Evolutionary conservation across 768 basidiomycete genomes (phyloP).

Genomic region (Suillus fuscotomentosus): DNA sequence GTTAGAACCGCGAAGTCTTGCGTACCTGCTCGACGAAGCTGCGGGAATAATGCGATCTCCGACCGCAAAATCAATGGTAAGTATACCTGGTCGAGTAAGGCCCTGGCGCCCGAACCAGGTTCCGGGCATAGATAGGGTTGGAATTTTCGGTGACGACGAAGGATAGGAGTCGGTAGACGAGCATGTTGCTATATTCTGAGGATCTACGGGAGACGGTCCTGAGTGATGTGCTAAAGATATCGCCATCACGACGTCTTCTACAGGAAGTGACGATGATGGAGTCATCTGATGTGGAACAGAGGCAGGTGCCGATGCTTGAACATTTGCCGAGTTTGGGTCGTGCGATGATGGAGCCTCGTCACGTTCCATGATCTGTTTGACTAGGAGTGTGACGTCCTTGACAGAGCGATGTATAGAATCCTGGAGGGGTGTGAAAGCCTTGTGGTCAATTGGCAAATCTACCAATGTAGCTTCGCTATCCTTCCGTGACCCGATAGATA

Average conservation of each 20-base stretch:
- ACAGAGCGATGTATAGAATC: neutral
- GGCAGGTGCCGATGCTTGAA: neutral
- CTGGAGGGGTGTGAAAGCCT: neutral
- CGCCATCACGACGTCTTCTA: neutral
- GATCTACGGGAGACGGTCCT: no score
- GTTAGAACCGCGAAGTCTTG: neutral
- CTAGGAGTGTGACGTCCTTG: neutral
- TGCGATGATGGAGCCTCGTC: neutral
- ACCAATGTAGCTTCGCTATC: conserved; percentile 28
- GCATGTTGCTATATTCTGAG: neutral
- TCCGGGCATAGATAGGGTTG: conserved; percentile 18
- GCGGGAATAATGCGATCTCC: conserved; percentile 20
- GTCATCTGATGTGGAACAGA: neutral
- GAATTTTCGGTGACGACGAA: neutral
- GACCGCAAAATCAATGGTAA: conserved; percentile 22
- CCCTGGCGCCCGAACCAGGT: conserved; percentile 27
- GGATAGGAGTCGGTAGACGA: neutral
- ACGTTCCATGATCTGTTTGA: neutral
- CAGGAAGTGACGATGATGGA: no score
- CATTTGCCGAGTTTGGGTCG: neutral
- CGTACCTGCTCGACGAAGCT: neutral
- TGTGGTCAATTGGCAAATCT: conserved; percentile 10
- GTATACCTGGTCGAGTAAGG: conserved; percentile 16
- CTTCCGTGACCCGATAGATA: conserved; percentile 9
- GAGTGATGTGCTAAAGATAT: neutral